Evolutionary conservation across 192 early-diverging fungal genomes (phyloP).

Genomic region (Rhizophlyctis rosea): DNA sequence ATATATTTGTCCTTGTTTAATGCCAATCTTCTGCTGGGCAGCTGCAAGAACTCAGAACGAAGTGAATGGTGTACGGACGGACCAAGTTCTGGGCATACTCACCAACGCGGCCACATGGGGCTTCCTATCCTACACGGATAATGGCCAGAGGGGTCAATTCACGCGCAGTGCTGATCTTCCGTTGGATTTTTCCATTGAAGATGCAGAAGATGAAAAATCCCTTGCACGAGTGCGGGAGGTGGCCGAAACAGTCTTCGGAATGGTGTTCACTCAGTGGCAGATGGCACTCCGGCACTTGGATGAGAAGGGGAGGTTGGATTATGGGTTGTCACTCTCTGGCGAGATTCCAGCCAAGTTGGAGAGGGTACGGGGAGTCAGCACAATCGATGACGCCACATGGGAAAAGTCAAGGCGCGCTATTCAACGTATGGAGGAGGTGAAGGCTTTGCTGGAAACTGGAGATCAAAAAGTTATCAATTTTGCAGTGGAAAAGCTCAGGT

Average conservation of each 20-base stretch:
- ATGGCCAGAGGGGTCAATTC: not conserved
- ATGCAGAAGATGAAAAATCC: not conserved
- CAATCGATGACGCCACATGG: too few relatives aligned
- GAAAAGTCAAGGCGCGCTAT: too few relatives aligned
- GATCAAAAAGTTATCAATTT: too few relatives aligned
- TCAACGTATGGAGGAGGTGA: too few relatives aligned
- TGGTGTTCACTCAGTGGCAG: not conserved
- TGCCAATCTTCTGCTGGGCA: too few relatives aligned
- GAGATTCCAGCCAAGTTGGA: too few relatives aligned
- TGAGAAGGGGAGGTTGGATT: not conserved
- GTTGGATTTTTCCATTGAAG: not conserved
- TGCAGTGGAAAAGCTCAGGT: too few relatives aligned
- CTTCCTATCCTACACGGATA: not conserved
- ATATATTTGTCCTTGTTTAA: too few relatives aligned
- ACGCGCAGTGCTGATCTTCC: not conserved
- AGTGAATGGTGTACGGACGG: too few relatives aligned
- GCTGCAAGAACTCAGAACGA: too few relatives aligned
- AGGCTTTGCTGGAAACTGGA: too few relatives aligned
- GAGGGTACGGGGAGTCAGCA: too few relatives aligned
- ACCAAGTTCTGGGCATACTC: not conserved
- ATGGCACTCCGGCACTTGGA: not conserved
- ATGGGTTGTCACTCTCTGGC: not conserved
- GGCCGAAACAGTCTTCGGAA: not conserved
- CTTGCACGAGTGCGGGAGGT: not conserved
- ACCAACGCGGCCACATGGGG: slow-evolving; percentile 1